Conservation (phyloP, 805 yeast genomes). For the Cyberlindnera euphorbiae region DNA sequence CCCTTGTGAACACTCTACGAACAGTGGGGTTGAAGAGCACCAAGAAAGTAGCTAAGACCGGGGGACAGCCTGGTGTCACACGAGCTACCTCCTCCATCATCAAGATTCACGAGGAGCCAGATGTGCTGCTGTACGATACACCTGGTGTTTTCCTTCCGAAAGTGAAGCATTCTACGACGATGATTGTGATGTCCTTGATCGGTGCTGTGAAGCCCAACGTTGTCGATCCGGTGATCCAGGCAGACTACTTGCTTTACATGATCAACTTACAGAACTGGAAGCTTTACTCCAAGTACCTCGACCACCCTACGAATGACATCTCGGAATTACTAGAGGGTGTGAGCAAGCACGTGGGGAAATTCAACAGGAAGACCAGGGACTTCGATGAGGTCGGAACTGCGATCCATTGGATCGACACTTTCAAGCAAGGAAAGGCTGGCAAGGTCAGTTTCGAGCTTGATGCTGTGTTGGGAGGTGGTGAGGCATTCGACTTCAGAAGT, state of each 20-base stretch:
- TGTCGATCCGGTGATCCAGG: conserved; percentile 82
- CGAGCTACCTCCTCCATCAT: conserved; percentile 72
- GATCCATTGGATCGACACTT: conserved; percentile 52
- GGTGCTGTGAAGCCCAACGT: conserved; percentile 67
- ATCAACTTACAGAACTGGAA: conserved; percentile 53
- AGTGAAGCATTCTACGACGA: conserved; percentile 56
- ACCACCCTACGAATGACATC: conserved; percentile 69
- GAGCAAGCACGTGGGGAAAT: conserved; percentile 36
- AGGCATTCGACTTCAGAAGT: conserved; percentile 15
- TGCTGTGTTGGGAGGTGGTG: conserved; percentile 9
- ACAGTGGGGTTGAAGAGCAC: conserved; percentile 24
- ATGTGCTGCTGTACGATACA: conserved; percentile 73
- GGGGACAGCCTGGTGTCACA: conserved; percentile 90
- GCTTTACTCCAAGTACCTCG: conserved; percentile 35
- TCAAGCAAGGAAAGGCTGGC: conserved; percentile 49
- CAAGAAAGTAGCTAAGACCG: conserved; percentile 78
- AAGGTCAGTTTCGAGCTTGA: conserved; percentile 24
- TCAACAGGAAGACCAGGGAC: conserved; percentile 27
- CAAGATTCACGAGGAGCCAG: conserved; percentile 54
- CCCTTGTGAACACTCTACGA: conserved; percentile 73
- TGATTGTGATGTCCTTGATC: conserved; percentile 68
- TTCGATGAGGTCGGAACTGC: conserved; percentile 61
- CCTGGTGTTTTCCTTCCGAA: conserved; percentile 91
- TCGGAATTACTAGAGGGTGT: conserved; percentile 48
- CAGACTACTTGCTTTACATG: conserved; percentile 75